A percentile compares a stretch with the other conserved stretches of the same genome.
These are phyloP conservation scores for Silene vulgaris DNA, from an alignment of 179 eudicot species.

Conservation along the genomic window DNA sequence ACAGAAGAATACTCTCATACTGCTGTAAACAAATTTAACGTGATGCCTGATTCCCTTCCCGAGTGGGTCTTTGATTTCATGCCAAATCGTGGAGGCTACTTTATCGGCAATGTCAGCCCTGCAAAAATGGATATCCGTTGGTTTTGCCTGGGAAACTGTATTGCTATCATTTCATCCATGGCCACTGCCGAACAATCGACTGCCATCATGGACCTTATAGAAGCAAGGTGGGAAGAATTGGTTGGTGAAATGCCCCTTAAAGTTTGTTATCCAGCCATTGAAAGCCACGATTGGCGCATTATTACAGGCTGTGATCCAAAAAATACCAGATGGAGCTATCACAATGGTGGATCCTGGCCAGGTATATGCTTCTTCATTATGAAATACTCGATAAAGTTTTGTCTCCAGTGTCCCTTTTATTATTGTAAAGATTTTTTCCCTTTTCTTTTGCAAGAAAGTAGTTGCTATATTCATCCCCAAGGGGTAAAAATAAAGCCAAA, in stretches of 20 bases:
- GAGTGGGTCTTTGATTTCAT: slow-evolving; percentile 92
- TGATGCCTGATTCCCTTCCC: slow-evolving; percentile 87
- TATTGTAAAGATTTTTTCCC: too few relatives aligned
- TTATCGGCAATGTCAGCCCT: slow-evolving; percentile 83
- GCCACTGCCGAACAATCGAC: slow-evolving; percentile 70
- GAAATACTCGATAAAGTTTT: neutral
- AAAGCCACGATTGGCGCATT: slow-evolving; percentile 83
- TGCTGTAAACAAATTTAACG: slow-evolving; percentile 84
- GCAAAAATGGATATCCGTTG: slow-evolving; percentile 89
- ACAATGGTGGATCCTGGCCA: slow-evolving; percentile 95
- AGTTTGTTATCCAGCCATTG: slow-evolving; percentile 76
- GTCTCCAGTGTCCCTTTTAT: neutral
- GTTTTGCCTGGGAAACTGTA: slow-evolving; percentile 82
- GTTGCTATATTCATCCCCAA: too few relatives aligned
- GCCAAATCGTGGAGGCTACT: slow-evolving; percentile 81
- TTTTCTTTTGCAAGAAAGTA: too few relatives aligned
- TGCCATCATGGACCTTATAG: slow-evolving; percentile 86
- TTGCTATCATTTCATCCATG: slow-evolving; percentile 74
- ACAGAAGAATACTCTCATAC: slow-evolving; percentile 93
- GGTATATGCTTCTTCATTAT: slow-evolving; percentile 34
- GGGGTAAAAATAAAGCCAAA: too few relatives aligned
- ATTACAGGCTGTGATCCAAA: slow-evolving; percentile 85
- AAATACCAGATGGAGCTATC: slow-evolving; percentile 92
- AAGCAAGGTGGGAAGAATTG: slow-evolving; percentile 77
- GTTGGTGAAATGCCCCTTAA: slow-evolving; percentile 89